phyloP scores from a whole-genome alignment of 1,139 yeast species.

The Taphrina flavorubra region DNA sequence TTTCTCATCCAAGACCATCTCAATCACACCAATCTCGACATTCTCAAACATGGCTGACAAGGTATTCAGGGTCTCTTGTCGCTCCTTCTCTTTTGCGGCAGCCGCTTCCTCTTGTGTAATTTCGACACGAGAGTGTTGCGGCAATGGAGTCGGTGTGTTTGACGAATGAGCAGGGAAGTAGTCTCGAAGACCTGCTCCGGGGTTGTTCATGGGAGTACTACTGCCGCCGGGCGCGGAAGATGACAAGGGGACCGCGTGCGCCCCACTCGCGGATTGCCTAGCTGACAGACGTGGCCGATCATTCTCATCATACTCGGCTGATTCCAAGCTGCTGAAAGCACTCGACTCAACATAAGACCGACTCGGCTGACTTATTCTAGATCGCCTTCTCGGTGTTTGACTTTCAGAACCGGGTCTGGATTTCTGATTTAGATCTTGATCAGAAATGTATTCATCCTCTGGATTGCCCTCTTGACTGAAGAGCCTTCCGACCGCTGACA shows the following conservation, averaged over 20 bases:
- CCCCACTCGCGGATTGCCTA: background rate
- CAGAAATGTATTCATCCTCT: constrained; percentile 13
- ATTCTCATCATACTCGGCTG: background rate
- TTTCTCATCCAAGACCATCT: constrained; percentile 72
- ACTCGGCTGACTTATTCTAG: constrained; percentile 2
- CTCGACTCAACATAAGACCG: constrained; percentile 31
- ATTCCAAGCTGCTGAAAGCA: constrained; percentile 15
- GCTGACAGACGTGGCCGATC: constrained; percentile 3
- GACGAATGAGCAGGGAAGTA: constrained; percentile 7
- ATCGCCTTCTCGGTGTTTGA: constrained; percentile 4
- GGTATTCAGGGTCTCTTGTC: constrained; percentile 56
- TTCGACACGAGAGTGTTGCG: constrained; percentile 51
- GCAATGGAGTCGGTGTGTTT: background rate
- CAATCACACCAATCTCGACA: constrained; percentile 69
- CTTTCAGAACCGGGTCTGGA: constrained; percentile 3
- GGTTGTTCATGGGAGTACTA: background rate
- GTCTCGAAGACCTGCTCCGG: constrained; percentile 11
- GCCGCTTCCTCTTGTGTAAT: constrained; percentile 52
- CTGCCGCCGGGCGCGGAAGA: constrained; percentile 16
- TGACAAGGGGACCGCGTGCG: constrained; percentile 1
- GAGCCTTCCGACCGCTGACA: constrained; percentile 31
- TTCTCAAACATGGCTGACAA: constrained; percentile 76
- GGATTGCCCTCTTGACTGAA: constrained; percentile 30
- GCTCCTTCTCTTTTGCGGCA: constrained; percentile 52
- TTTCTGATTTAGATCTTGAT: constrained; percentile 13